phyloP scores from a whole-genome alignment of 148 eudicot genomes.

The Rhododendron simsii region DNA sequence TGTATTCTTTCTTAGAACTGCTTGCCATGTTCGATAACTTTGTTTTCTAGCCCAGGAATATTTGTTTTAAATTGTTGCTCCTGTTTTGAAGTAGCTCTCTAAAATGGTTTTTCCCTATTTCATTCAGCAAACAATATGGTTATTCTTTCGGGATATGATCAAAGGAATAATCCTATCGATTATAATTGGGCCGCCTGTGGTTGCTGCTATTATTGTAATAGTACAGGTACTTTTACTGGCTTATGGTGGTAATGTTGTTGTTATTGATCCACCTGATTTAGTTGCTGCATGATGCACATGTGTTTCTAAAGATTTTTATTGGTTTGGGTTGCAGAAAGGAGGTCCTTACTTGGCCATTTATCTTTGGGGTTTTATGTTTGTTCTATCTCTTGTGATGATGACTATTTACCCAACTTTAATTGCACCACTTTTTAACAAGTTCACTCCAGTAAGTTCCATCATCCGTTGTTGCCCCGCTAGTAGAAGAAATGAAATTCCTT shows the following conservation, averaged over 20 bases:
- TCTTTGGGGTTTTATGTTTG: constrained; percentile 97
- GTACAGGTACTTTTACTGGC: constrained; percentile 63
- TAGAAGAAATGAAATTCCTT: background rate
- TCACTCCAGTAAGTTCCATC: constrained; percentile 79
- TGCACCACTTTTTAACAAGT: constrained; percentile 97
- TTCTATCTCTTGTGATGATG: constrained; percentile 89
- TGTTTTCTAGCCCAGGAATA: background rate
- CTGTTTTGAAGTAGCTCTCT: background rate
- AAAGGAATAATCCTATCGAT: constrained; percentile 69
- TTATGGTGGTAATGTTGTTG: background rate
- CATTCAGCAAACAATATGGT: constrained; percentile 89
- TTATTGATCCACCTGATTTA: background rate
- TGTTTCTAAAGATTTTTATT: background rate
- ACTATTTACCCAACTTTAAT: constrained; percentile 83
- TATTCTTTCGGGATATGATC: constrained; percentile 85
- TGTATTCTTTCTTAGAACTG: background rate
- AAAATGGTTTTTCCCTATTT: constrained; percentile 1
- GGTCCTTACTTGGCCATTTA: constrained; percentile 98
- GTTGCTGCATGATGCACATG: background rate
- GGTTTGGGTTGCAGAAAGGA: constrained; percentile 74
- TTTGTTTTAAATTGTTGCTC: background rate
- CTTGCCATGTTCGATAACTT: background rate
- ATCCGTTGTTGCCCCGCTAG: background rate
- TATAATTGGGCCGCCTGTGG: constrained; percentile 91
- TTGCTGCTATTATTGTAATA: constrained; percentile 84